Conservation (phyloP, 2,329 filamentous ascomycete genomes). For the Aspergillus spinulosporus region DNA sequence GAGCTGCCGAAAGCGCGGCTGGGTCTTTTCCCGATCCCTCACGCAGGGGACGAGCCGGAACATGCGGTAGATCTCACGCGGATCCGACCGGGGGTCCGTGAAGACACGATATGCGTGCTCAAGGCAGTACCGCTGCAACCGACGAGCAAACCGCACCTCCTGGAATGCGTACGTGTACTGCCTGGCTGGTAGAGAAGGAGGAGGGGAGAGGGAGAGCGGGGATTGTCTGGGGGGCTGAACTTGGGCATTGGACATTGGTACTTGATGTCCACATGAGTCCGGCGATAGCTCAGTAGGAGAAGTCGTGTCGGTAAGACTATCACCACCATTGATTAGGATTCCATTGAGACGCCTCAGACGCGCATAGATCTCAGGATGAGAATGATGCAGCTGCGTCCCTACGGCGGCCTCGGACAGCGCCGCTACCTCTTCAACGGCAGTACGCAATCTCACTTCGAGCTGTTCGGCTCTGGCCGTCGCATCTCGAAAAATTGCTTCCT, state of each 20-base stretch:
- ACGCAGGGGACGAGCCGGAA: slow-evolving; percentile 70
- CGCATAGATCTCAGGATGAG: slow-evolving; percentile 2
- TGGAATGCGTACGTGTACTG: slow-evolving; percentile 57
- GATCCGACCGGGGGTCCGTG: slow-evolving; percentile 46
- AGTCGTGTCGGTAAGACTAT: too few species aligned
- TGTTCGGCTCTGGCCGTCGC: slow-evolving; percentile 69
- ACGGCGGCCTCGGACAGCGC: slow-evolving; percentile 3
- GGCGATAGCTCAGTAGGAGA: too few species aligned
- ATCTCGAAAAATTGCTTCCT: slow-evolving; percentile 75
- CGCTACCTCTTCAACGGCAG: not conserved
- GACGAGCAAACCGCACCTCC: slow-evolving; percentile 69
- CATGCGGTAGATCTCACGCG: slow-evolving; percentile 53
- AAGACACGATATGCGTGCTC: slow-evolving; percentile 65
- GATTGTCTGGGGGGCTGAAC: too few species aligned
- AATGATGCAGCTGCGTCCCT: slow-evolving; percentile 6
- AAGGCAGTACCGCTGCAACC: slow-evolving; percentile 65
- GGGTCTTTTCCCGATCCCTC: slow-evolving; percentile 43
- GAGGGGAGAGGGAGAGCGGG: not conserved
- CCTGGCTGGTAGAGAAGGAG: not conserved
- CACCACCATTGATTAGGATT: not conserved
- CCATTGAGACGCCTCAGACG: not conserved
- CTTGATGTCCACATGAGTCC: too few species aligned
- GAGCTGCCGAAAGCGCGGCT: slow-evolving; percentile 39
- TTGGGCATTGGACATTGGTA: not conserved
- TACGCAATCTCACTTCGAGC: slow-evolving; percentile 54